These are phyloP conservation scores for Cryptococcus depauperatus DNA, from an alignment of 1,284 basidiomycete species.

Conservation along the genomic window DNA sequence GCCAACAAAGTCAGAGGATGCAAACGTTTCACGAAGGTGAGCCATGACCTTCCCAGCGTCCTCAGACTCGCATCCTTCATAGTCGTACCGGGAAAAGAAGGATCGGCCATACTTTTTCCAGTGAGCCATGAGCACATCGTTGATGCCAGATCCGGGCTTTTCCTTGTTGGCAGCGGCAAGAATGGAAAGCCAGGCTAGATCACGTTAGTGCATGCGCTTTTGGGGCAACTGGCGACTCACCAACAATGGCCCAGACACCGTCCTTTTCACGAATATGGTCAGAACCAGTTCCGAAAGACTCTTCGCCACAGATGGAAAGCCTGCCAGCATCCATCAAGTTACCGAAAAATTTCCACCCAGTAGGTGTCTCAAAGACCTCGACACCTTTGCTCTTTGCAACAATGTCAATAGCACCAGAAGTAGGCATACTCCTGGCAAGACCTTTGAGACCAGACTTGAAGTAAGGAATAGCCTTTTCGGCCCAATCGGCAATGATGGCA, in stretches of 20 bases:
- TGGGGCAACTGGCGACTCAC: slow-evolving; percentile 45
- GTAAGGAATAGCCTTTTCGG: slow-evolving; percentile 86
- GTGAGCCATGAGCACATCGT: slow-evolving; percentile 76
- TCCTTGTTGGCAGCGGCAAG: slow-evolving; percentile 85
- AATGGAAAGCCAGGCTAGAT: slow-evolving; percentile 89
- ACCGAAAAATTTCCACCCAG: slow-evolving; percentile 98
- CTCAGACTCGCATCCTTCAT: slow-evolving; percentile 91
- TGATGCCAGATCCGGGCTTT: slow-evolving; percentile 71
- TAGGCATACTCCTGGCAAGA: slow-evolving; percentile 93
- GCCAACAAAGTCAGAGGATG: slow-evolving; percentile 58
- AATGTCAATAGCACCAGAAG: slow-evolving; percentile 90
- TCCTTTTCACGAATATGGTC: slow-evolving; percentile 99
- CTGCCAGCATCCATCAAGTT: slow-evolving; percentile 98
- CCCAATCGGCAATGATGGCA: slow-evolving; percentile 97
- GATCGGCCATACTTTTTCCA: slow-evolving; percentile 91
- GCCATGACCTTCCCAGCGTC: slow-evolving; percentile 80
- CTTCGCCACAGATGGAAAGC: slow-evolving; percentile 95
- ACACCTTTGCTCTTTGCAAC: slow-evolving; percentile 92
- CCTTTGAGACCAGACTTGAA: slow-evolving; percentile 91
- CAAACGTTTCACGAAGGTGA: slow-evolving; percentile 65
- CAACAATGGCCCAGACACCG: slow-evolving; percentile 92
- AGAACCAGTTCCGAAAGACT: slow-evolving; percentile 98
- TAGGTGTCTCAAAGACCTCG: slow-evolving; percentile 93
- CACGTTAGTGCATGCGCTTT: not conserved
- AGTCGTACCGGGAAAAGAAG: slow-evolving; percentile 98